A percentile compares a stretch with the other conserved stretches of the same genome.
Conservation (phyloP, 495 filamentous ascomycete species). For the Xylaria sp. region DNA sequence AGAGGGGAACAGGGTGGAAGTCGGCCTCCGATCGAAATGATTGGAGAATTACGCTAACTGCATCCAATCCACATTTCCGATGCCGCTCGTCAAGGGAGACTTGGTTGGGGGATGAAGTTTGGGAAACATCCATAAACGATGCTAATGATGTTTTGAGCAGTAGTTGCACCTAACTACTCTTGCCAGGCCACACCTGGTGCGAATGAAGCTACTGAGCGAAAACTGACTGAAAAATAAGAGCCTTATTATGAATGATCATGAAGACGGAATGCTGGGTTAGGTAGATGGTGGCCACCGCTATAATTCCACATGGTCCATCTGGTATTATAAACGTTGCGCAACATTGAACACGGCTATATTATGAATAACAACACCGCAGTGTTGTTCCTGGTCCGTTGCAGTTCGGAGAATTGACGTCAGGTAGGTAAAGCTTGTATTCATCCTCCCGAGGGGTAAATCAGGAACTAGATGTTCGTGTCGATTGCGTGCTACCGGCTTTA, state of each 20-base stretch:
- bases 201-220: too few species aligned
- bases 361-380: not conserved
- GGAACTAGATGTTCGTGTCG: not conserved
- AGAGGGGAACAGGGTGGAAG: not conserved
- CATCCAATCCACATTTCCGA: not conserved
- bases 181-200: not conserved
- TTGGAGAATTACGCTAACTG: not conserved
- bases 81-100: not conserved
- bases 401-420: conserved; percentile 3
- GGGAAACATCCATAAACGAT: not conserved
- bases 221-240: too few species aligned
- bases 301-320: too few species aligned
- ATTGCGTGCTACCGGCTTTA: not conserved
- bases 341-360: not conserved
- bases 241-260: too few species aligned
- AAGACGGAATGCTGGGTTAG: too few species aligned
- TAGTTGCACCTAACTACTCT: not conserved
- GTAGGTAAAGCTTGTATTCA: not conserved
- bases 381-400: not conserved
- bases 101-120: not conserved
- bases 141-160: not conserved
- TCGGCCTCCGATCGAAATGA: not conserved
- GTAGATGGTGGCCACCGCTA: too few species aligned
- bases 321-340: not conserved
- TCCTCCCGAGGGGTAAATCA: not conserved